Conservation (phyloP, 192 early-diverging fungal species). For the Anaeromyces robustus region DNA sequence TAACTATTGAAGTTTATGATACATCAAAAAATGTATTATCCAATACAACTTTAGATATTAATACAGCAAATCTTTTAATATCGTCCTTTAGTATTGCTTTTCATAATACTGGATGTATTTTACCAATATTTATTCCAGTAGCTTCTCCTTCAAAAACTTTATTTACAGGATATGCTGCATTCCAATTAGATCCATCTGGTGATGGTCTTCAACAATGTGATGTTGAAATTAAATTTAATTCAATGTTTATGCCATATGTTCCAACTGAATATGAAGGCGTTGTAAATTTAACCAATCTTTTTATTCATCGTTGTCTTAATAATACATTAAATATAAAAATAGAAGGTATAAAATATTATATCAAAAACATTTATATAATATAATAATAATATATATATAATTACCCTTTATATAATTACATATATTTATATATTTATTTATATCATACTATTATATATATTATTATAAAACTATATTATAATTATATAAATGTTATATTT, state of each 20-base stretch:
- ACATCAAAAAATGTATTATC: not conserved
- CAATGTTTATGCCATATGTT: not conserved
- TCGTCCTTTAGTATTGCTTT: not conserved
- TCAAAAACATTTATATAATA: not conserved
- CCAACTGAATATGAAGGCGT: not conserved
- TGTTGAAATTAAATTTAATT: not conserved
- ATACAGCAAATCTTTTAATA: not conserved
- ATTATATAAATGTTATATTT: too few relatives aligned
- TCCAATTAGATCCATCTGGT: not conserved
- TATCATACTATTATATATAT: too few relatives aligned
- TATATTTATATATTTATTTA: too few relatives aligned
- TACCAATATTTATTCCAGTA: not conserved
- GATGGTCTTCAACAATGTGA: not conserved
- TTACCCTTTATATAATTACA: too few relatives aligned
- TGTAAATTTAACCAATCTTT: not conserved
- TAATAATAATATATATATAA: not conserved
- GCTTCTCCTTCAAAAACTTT: not conserved
- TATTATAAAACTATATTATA: too few relatives aligned
- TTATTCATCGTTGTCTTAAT: not conserved
- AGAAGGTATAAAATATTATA: not conserved
- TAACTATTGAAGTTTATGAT: not conserved
- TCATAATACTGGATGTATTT: not conserved
- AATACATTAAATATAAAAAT: not conserved
- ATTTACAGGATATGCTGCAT: not conserved
- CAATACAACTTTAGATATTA: not conserved